Evolutionary conservation across 2,329 filamentous ascomycete species (phyloP).

Genomic region (Monosporascus sp.): DNA sequence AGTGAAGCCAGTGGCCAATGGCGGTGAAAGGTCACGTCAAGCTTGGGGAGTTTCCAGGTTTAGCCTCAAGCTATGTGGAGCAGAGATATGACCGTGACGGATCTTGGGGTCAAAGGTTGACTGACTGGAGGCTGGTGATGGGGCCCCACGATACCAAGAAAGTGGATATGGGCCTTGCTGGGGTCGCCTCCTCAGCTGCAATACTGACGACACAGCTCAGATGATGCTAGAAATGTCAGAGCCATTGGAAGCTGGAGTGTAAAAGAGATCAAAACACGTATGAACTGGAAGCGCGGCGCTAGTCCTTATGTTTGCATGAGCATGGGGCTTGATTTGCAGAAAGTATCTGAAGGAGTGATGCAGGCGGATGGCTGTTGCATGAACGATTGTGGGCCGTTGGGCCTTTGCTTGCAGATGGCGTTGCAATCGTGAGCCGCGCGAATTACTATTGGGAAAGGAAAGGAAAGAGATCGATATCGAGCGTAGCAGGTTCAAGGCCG

Average conservation of each 20-base stretch:
- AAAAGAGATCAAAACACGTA: neutral
- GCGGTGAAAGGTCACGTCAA: constrained; percentile 23
- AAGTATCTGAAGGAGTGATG: constrained; percentile 4
- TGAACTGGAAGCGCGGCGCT: neutral
- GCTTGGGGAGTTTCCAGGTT: constrained; percentile 14
- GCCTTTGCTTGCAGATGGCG: constrained; percentile 2
- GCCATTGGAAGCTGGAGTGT: neutral
- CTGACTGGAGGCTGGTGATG: neutral
- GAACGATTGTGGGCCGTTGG: constrained; percentile 8
- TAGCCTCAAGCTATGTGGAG: constrained; percentile 23
- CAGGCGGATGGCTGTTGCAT: constrained; percentile 7
- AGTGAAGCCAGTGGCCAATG: constrained; percentile 14
- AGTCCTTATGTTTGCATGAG: constrained; percentile 1
- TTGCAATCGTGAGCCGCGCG: neutral
- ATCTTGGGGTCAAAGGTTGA: constrained; percentile 6
- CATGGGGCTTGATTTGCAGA: neutral
- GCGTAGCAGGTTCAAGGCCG: neutral
- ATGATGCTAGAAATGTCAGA: neutral
- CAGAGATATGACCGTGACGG: constrained; percentile 1
- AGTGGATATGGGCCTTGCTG: neutral
- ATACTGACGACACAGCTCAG: neutral
- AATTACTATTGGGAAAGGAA: neutral
- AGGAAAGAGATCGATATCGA: neutral
- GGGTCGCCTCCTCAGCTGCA: neutral
- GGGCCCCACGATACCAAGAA: neutral